Evolutionary conservation across 805 yeast species (phyloP).

Genomic region (Saccharomyces jurei): DNA sequence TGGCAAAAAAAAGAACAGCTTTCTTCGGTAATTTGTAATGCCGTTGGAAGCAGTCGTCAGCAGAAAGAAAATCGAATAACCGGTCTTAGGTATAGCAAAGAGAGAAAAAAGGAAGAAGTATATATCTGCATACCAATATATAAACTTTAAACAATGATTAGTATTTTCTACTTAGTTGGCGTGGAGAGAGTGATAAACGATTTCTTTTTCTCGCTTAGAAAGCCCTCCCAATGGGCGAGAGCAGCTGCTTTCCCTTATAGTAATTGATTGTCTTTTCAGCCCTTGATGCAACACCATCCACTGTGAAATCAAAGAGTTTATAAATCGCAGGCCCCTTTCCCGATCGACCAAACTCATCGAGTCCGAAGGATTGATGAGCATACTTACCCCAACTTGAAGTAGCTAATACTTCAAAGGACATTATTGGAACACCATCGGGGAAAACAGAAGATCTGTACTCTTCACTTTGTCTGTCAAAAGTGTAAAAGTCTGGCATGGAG

Average conservation of each 20-base stretch:
- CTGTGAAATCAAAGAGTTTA: constrained; percentile 81
- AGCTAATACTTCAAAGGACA: constrained; percentile 89
- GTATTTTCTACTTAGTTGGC: neutral
- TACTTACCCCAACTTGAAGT: constrained; percentile 90
- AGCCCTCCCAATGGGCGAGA: constrained; percentile 75
- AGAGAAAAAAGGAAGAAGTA: neutral
- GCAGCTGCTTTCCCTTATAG: constrained; percentile 67
- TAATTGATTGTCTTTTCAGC: constrained; percentile 70
- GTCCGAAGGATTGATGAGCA: constrained; percentile 93
- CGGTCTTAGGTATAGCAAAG: neutral
- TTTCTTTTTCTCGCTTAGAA: constrained; percentile 36
- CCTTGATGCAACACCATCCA: constrained; percentile 85
- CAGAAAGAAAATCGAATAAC: neutral
- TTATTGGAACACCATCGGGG: constrained; percentile 89
- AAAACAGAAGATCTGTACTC: constrained; percentile 78
- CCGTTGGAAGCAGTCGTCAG: neutral
- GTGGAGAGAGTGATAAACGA: neutral
- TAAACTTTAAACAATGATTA: neutral
- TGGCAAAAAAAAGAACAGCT: neutral
- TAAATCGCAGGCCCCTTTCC: constrained; percentile 80
- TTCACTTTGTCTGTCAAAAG: constrained; percentile 74
- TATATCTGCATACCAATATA: neutral
- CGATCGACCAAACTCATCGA: constrained; percentile 93
- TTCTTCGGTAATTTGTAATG: neutral
- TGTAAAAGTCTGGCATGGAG: constrained; percentile 84